Percentiles rank a stretch among this genome's conserved stretches.
Conservation (phyloP, 805 yeast genomes). For the Maudiozyma turicensis region DNA sequence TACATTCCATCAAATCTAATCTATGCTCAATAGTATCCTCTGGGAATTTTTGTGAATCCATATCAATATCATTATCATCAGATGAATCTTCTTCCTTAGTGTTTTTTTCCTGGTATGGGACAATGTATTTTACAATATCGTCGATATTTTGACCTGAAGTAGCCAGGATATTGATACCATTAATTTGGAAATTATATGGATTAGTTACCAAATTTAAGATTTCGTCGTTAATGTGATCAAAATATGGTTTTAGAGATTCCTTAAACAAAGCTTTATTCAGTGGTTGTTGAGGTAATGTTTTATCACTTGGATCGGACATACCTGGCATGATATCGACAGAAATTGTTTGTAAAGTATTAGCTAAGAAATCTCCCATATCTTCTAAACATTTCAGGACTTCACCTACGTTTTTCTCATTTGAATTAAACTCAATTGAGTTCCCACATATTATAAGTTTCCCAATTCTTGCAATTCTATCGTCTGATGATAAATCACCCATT, state of each 20-base stretch:
- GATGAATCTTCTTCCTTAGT: slow-evolving; percentile 11
- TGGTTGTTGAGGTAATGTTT: slow-evolving; percentile 81
- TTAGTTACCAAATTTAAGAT: slow-evolving; percentile 44
- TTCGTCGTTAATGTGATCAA: slow-evolving; percentile 33
- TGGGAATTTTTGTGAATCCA: background rate
- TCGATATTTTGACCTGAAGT: slow-evolving; percentile 78
- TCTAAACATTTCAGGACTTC: slow-evolving; percentile 44
- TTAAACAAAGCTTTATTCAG: slow-evolving; percentile 69
- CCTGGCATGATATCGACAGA: slow-evolving; percentile 84
- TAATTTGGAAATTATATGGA: slow-evolving; percentile 62
- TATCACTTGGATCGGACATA: slow-evolving; percentile 71
- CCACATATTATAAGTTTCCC: slow-evolving; percentile 64
- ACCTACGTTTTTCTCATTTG: slow-evolving; percentile 37
- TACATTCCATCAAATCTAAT: slow-evolving; percentile 51
- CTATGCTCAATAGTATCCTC: slow-evolving; percentile 28
- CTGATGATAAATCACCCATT: slow-evolving; percentile 53
- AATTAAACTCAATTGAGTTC: slow-evolving; percentile 40
- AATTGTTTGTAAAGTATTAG: slow-evolving; percentile 45
- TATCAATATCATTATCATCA: slow-evolving; percentile 5
- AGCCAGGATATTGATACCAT: slow-evolving; percentile 51
- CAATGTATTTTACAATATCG: slow-evolving; percentile 63
- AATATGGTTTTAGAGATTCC: slow-evolving; percentile 31
- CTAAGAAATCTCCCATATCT: slow-evolving; percentile 51
- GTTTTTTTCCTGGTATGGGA: slow-evolving; percentile 32
- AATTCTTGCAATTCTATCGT: slow-evolving; percentile 28